Evolutionary conservation across 2,329 filamentous ascomycete genomes (phyloP).

Genomic region (Rutstroemia sydowiana): DNA sequence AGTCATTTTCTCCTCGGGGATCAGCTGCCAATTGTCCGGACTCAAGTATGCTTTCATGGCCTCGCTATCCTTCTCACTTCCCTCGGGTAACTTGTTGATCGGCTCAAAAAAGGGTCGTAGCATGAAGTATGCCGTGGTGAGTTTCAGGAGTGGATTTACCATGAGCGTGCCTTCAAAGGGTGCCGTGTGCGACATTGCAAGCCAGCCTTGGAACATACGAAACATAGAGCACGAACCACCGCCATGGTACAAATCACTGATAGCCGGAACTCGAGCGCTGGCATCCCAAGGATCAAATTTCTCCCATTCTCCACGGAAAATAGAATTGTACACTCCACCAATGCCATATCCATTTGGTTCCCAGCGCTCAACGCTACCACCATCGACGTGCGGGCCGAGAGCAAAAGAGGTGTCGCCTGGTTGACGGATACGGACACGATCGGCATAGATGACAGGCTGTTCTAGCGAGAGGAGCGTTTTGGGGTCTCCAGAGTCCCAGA

Average conservation of each 20-base stretch:
- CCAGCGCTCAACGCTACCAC: conserved; percentile 70
- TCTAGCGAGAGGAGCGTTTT: conserved; percentile 39
- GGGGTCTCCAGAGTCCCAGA: conserved; percentile 44
- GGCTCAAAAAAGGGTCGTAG: conserved; percentile 72
- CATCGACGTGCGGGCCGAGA: conserved; percentile 66
- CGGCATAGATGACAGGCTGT: conserved; percentile 60
- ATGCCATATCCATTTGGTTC: conserved; percentile 60
- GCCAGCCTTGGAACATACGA: conserved; percentile 85
- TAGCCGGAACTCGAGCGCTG: conserved; percentile 57
- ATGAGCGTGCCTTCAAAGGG: conserved; percentile 73
- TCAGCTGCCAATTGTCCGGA: conserved; percentile 50
- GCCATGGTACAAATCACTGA: conserved; percentile 71
- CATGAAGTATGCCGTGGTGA: conserved; percentile 72
- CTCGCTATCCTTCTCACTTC: conserved; percentile 35
- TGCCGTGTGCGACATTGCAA: conserved; percentile 66
- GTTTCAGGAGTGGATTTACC: conserved; percentile 69
- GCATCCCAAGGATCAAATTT: conserved; percentile 77
- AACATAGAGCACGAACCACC: conserved; percentile 79
- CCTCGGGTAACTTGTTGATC: conserved; percentile 27
- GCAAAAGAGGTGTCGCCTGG: conserved; percentile 66
- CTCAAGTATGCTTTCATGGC: conserved; percentile 15
- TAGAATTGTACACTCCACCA: conserved; percentile 61
- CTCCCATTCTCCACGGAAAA: conserved; percentile 74
- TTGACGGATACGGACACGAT: conserved; percentile 56
- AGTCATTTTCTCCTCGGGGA: conserved; percentile 32